phyloP scores from a whole-genome alignment of 1,284 basidiomycete species.

The Rhodotorula sp. region DNA sequence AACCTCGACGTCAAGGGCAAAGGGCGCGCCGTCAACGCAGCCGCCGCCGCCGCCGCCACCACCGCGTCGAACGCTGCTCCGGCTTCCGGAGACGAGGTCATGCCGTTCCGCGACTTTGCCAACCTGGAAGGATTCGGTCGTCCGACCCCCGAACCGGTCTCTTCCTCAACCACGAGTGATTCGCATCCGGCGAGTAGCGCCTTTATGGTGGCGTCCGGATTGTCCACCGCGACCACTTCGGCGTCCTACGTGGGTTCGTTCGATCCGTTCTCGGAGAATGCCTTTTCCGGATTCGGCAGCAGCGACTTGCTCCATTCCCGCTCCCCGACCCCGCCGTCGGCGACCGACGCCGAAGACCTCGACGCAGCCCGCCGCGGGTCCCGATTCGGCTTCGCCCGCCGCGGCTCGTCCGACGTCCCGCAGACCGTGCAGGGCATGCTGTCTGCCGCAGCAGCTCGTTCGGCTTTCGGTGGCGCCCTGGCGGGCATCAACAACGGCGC shows the following conservation, averaged over 20 bases:
- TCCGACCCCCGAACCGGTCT: neutral
- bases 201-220: conserved; percentile 11
- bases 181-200: neutral
- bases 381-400: conserved; percentile 36
- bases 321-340: conserved; percentile 32
- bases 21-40: conserved; percentile 11
- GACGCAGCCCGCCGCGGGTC: conserved; percentile 26
- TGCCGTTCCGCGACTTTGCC: conserved; percentile 29
- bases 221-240: conserved; percentile 10
- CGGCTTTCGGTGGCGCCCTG: conserved; percentile 10
- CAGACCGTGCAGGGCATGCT: conserved; percentile 14
- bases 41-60: neutral
- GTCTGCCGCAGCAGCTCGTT: conserved; percentile 8
- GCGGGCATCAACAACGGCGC: conserved; percentile 6
- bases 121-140: conserved; percentile 24
- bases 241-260: conserved; percentile 37
- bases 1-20: conserved; percentile 41
- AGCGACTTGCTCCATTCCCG: conserved; percentile 13
- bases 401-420: conserved; percentile 16
- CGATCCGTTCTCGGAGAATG: conserved; percentile 36
- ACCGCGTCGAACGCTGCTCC: neutral
- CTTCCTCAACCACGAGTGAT: neutral
- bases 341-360: conserved; percentile 14
- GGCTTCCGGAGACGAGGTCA: neutral
- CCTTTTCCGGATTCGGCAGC: conserved; percentile 16